Evolutionary conservation across 2,329 filamentous ascomycete genomes (phyloP).

Genomic region (Talaromyces funiculosus): DNA sequence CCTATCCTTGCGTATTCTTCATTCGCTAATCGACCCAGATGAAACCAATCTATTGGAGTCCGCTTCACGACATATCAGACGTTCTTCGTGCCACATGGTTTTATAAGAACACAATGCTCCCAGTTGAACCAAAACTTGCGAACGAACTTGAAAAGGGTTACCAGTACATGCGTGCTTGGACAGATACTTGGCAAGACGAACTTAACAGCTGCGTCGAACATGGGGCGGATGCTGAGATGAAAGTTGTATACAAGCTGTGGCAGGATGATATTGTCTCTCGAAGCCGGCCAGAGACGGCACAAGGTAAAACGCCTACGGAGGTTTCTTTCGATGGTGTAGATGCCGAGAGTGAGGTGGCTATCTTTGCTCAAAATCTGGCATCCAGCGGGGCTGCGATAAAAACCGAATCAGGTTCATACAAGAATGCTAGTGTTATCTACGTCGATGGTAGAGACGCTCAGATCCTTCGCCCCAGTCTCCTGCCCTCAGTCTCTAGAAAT

Average conservation of each 20-base stretch:
- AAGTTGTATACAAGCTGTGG: slow-evolving; percentile 80
- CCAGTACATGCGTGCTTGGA: slow-evolving; percentile 78
- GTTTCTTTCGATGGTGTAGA: slow-evolving; percentile 14
- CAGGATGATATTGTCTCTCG: slow-evolving; percentile 45
- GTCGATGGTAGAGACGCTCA: slow-evolving; percentile 72
- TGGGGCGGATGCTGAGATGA: slow-evolving; percentile 83
- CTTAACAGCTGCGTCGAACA: slow-evolving; percentile 84
- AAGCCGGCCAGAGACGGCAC: slow-evolving; percentile 33
- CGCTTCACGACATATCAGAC: slow-evolving; percentile 77
- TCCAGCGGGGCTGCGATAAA: slow-evolving; percentile 37
- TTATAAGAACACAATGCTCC: slow-evolving; percentile 90
- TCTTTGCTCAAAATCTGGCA: slow-evolving; percentile 36
- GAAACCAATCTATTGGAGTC: slow-evolving; percentile 97
- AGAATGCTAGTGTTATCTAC: slow-evolving; percentile 79
- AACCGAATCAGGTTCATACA: slow-evolving; percentile 55
- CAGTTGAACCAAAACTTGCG: slow-evolving; percentile 75
- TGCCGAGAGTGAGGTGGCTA: slow-evolving; percentile 20
- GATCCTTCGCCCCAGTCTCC: slow-evolving; percentile 76
- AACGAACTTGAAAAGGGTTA: slow-evolving; percentile 94
- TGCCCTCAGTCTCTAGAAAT: slow-evolving; percentile 79
- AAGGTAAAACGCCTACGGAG: slow-evolving; percentile 24
- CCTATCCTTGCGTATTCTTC: neutral
- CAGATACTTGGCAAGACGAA: slow-evolving; percentile 88
- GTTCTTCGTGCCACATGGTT: slow-evolving; percentile 93
- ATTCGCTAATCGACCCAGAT: slow-evolving; percentile 50